Percentiles rank a stretch among this genome's conserved stretches.
Evolutionary conservation across 1,284 basidiomycete genomes (phyloP).

Genomic region (Ustilago curta): DNA sequence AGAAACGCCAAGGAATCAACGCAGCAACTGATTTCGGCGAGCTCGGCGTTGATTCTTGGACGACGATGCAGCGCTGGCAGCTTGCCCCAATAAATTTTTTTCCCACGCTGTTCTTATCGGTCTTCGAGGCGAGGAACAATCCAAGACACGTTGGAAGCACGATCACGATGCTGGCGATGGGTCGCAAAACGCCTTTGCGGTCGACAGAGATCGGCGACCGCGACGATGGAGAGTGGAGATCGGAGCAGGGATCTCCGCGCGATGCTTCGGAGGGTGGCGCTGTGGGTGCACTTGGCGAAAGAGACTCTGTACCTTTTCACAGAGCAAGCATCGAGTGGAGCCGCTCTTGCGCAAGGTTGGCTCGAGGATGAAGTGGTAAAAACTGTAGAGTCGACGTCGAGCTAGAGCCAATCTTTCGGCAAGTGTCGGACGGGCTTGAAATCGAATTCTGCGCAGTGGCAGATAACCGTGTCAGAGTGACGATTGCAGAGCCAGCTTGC

Average conservation of each 20-base stretch:
- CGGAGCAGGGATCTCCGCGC: conserved; percentile 13
- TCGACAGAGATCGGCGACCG: conserved; percentile 1
- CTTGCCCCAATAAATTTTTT: neutral
- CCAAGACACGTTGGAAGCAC: neutral
- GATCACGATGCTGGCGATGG: conserved; percentile 5
- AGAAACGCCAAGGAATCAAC: conserved; percentile 3
- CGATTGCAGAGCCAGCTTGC: too few relatives aligned
- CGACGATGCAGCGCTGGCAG: conserved; percentile 14
- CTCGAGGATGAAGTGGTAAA: conserved; percentile 16
- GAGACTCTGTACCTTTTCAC: conserved; percentile 19
- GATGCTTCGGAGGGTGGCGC: conserved; percentile 19
- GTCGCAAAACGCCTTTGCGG: neutral
- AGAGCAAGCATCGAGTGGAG: conserved; percentile 13
- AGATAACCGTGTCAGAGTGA: neutral
- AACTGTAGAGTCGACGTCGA: conserved; percentile 21
- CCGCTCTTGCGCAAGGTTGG: neutral
- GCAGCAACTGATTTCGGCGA: conserved; percentile 14
- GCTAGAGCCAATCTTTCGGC: conserved; percentile 15
- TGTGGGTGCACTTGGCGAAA: conserved; percentile 8
- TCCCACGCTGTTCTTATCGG: conserved; percentile 29
- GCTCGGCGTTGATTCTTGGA: conserved; percentile 13
- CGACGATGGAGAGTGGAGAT: conserved; percentile 8
- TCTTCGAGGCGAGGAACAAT: conserved; percentile 26
- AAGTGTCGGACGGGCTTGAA: neutral
- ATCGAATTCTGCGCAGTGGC: neutral